These are phyloP conservation scores for Saccharomycopsis vini DNA, from an alignment of 805 yeast species.

Conservation along the genomic window DNA sequence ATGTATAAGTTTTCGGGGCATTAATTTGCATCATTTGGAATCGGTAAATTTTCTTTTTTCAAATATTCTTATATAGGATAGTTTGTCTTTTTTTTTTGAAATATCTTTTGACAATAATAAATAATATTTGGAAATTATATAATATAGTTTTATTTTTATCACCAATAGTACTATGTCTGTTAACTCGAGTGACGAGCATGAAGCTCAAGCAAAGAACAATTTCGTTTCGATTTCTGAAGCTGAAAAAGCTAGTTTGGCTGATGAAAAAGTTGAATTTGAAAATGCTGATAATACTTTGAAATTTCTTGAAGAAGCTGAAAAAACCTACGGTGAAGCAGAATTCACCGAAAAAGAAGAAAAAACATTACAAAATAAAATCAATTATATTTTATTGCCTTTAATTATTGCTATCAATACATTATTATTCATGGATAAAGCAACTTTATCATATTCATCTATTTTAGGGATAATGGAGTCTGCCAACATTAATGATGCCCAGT, in stretches of 20 bases:
- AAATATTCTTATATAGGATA: too few species aligned
- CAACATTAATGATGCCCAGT: conserved; percentile 20
- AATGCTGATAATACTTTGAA: conserved; percentile 26
- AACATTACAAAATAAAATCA: conserved; percentile 16
- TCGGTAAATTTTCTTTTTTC: too few species aligned
- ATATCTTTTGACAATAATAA: too few species aligned
- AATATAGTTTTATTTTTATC: not conserved
- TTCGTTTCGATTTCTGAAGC: not conserved
- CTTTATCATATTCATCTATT: conserved; percentile 33
- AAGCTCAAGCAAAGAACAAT: conserved; percentile 1
- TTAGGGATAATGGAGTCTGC: conserved; percentile 29
- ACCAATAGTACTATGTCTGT: too few species aligned
- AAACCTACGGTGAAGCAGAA: conserved; percentile 15
- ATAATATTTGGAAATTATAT: too few species aligned
- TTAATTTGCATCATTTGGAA: too few species aligned
- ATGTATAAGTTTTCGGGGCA: too few species aligned
- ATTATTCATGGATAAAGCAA: conserved; percentile 34
- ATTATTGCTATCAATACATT: conserved; percentile 22
- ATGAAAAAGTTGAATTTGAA: conserved; percentile 1
- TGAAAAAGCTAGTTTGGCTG: not conserved
- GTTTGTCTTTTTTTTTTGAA: too few species aligned
- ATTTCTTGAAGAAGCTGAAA: conserved; percentile 22
- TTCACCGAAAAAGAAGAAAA: conserved; percentile 15
- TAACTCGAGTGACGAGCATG: too few species aligned
- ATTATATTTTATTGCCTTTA: conserved; percentile 23